Evolutionary conservation across 257 asterid species (phyloP).

Genomic region (Gentiana dahurica): DNA sequence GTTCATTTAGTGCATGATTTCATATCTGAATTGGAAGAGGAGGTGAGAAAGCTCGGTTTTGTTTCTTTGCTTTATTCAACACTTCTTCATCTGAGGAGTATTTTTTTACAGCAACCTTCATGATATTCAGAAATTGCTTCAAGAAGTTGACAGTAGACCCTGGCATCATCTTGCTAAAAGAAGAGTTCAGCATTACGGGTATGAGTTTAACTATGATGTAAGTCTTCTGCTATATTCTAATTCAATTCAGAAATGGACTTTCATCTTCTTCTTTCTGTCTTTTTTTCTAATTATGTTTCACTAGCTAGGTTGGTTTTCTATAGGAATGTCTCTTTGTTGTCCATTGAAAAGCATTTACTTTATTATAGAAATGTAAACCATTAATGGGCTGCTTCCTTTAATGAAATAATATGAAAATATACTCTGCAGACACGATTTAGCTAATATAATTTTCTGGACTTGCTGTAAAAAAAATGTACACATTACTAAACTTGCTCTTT

Average conservation of each 20-base stretch:
- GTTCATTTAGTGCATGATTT: conserved; percentile 60
- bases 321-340: too few relatives aligned
- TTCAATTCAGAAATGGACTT: background rate
- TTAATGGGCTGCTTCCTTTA: too few relatives aligned
- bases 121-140: conserved; percentile 60
- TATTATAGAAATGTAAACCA: too few relatives aligned
- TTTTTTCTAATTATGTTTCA: background rate
- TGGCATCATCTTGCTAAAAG: conserved; percentile 91
- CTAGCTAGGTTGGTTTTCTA: too few relatives aligned
- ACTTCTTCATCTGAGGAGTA: background rate
- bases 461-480: background rate
- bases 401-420: too few relatives aligned
- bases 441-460: background rate
- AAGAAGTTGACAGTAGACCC: conserved; percentile 59
- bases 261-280: background rate
- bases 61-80: background rate
- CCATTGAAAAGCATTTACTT: too few relatives aligned
- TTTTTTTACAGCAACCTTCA: background rate
- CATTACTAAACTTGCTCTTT: background rate
- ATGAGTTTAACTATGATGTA: conserved; percentile 76
- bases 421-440: too few relatives aligned
- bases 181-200: conserved; percentile 93
- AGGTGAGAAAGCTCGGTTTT: conserved; percentile 42
- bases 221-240: conserved; percentile 13
- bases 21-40: conserved; percentile 63